Evolutionary conservation across 1,139 yeast genomes (phyloP).

Genomic region (Saccharomycopsis phalli): DNA sequence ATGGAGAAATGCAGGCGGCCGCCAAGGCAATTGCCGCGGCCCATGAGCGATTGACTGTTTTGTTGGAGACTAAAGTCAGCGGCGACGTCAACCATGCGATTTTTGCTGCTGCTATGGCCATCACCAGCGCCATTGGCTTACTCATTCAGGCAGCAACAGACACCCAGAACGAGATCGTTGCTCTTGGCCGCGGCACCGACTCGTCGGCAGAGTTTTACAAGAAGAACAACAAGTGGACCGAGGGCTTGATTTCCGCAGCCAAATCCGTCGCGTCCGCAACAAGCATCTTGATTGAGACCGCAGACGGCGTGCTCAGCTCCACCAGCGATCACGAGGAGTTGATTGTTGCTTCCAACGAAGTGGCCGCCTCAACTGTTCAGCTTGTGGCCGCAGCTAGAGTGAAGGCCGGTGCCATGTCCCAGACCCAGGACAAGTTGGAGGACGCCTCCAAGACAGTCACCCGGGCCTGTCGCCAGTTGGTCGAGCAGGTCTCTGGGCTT

Average conservation of each 20-base stretch:
- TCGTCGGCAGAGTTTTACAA: constrained; percentile 73
- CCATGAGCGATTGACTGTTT: constrained; percentile 45
- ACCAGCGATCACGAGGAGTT: constrained; percentile 70
- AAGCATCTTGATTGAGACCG: constrained; percentile 67
- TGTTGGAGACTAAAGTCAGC: constrained; percentile 42
- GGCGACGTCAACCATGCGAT: constrained; percentile 73
- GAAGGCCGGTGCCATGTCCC: constrained; percentile 68
- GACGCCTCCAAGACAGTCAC: constrained; percentile 61
- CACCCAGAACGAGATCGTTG: constrained; percentile 76
- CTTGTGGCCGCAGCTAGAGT: constrained; percentile 89
- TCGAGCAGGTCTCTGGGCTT: constrained; percentile 60
- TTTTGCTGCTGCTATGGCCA: constrained; percentile 70
- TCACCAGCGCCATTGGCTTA: constrained; percentile 68
- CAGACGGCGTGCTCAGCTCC: constrained; percentile 70
- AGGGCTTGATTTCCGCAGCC: constrained; percentile 87
- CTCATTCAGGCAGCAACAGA: constrained; percentile 72
- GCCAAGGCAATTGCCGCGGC: constrained; percentile 65
- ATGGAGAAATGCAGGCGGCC: constrained; percentile 61
- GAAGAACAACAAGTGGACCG: constrained; percentile 90
- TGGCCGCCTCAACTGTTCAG: constrained; percentile 90
- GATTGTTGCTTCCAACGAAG: constrained; percentile 86
- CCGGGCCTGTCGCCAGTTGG: constrained; percentile 65
- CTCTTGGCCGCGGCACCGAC: constrained; percentile 57
- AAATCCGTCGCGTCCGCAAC: constrained; percentile 84
- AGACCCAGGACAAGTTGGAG: constrained; percentile 71